Evolutionary conservation across 257 asterid species (phyloP).

Genomic region (Solanum rostratum): DNA sequence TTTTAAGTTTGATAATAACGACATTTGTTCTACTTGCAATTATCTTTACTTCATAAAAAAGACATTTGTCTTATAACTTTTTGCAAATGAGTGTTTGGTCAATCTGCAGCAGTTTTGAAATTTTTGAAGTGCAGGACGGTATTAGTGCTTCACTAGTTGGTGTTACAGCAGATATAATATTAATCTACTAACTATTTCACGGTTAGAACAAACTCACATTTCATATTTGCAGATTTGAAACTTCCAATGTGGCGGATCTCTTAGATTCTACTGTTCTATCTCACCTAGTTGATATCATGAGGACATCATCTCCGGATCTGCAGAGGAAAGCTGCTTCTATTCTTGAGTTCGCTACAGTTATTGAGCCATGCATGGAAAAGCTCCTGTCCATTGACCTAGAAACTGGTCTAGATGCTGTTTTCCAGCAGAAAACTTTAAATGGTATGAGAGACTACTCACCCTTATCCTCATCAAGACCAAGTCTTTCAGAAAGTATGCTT

Average conservation of each 20-base stretch:
- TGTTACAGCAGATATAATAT: background rate
- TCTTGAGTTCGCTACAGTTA: conserved; percentile 45
- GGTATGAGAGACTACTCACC: conserved; percentile 24
- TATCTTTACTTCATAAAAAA: background rate
- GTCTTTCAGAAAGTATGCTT: background rate
- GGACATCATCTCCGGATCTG: conserved; percentile 43
- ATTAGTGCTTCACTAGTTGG: background rate
- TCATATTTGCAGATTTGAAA: conserved; percentile 30
- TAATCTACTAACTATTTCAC: background rate
- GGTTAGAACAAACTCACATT: background rate
- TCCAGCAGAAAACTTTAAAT: conserved; percentile 37
- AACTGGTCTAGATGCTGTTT: conserved; percentile 53
- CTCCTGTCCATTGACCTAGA: conserved; percentile 38
- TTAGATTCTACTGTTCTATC: conserved; percentile 41
- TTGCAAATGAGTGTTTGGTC: background rate
- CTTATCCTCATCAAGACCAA: background rate
- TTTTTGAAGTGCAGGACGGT: background rate
- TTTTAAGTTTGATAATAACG: background rate
- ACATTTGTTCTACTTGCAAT: background rate
- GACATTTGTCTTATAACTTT: background rate
- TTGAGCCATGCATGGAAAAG: conserved; percentile 26
- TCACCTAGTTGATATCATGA: conserved; percentile 54
- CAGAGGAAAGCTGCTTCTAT: conserved; percentile 73
- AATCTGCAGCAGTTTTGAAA: background rate
- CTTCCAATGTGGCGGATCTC: conserved; percentile 19